phyloP scores from a whole-genome alignment of 805 yeast species.

The Saturnispora ahearnii region DNA sequence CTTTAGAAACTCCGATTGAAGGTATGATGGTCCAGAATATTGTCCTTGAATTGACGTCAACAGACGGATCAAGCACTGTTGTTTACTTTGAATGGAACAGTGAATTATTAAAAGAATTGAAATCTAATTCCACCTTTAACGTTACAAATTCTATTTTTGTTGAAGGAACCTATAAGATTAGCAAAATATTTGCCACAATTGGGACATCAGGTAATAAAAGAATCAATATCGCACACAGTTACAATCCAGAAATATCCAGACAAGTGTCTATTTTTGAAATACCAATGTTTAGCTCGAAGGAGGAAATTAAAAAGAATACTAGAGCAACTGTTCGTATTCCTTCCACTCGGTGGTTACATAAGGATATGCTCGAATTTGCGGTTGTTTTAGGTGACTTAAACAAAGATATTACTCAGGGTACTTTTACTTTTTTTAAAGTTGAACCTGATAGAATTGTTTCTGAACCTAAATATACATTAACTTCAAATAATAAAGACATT shows the following conservation, averaged over 20 bases:
- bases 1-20: constrained; percentile 22
- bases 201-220: background rate
- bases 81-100: constrained; percentile 1
- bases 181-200: constrained; percentile 5
- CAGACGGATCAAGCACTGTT: background rate
- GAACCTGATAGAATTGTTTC: constrained; percentile 24
- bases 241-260: background rate
- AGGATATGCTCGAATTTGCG: constrained; percentile 21
- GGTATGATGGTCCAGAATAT: background rate
- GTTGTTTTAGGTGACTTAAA: constrained; percentile 17
- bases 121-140: background rate
- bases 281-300: background rate
- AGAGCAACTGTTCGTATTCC: constrained; percentile 18
- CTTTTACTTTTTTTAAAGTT: constrained; percentile 20
- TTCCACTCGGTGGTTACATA: constrained; percentile 17
- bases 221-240: constrained; percentile 3
- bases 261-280: constrained; percentile 1
- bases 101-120: background rate
- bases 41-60: constrained; percentile 1
- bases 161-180: constrained; percentile 1
- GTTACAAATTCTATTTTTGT: constrained; percentile 2
- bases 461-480: constrained; percentile 12
- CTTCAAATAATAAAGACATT: constrained; percentile 3
- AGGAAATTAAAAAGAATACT: constrained; percentile 15
- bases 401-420: constrained; percentile 10